phyloP scores from a whole-genome alignment of 495 filamentous ascomycete genomes.

The Daldinia bambusicola region DNA sequence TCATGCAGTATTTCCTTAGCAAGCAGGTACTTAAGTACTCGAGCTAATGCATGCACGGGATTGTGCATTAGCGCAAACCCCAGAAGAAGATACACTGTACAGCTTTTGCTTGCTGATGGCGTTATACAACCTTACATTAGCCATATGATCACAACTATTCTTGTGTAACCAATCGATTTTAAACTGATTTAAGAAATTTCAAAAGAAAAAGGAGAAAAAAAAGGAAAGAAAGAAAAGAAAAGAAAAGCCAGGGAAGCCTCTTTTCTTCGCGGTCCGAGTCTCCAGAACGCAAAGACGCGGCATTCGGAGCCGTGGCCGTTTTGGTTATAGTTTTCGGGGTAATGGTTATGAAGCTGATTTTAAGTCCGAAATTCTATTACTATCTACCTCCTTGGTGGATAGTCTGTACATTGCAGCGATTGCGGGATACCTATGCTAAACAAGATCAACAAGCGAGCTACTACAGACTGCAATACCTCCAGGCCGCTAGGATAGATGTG shows the following conservation, averaged over 20 bases:
- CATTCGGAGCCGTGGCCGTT: neutral
- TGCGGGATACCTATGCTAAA: neutral
- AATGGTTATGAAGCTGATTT: neutral
- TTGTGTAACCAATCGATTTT: too few species aligned
- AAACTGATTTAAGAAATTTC: neutral
- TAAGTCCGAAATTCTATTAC: neutral
- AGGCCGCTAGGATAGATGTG: neutral
- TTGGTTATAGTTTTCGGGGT: neutral
- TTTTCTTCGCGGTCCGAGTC: too few species aligned
- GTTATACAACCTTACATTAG: too few species aligned
- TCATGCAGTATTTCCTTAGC: too few species aligned
- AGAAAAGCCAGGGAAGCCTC: too few species aligned
- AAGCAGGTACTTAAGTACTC: too few species aligned
- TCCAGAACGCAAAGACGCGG: neutral
- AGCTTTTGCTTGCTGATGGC: too few species aligned
- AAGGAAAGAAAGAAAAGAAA: too few species aligned
- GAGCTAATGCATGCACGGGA: too few species aligned
- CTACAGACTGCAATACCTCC: neutral
- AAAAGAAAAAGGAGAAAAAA: neutral
- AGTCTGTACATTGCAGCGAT: neutral
- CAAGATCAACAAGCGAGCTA: neutral
- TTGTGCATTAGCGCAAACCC: too few species aligned
- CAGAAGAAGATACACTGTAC: too few species aligned
- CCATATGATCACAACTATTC: too few species aligned
- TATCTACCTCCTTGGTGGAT: neutral